Conservation (phyloP, 139 green algal species). For the Chlorella sp. region DNA sequence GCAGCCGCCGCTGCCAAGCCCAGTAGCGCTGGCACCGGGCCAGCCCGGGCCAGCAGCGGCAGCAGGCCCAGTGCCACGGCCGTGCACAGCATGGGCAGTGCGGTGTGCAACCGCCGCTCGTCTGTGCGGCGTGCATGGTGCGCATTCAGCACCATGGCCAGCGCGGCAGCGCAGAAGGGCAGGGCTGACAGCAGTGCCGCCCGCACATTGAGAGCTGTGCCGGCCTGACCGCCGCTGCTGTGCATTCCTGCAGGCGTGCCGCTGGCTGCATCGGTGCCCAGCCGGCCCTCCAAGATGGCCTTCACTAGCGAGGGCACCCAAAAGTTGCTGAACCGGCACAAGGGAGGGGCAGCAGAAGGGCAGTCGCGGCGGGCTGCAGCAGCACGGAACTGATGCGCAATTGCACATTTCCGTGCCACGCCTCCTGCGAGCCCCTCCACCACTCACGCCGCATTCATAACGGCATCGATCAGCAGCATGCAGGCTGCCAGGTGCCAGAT, state of each 20-base stretch:
- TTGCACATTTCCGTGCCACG: too few relatives aligned
- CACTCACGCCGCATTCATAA: conserved; percentile 12
- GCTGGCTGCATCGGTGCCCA: background rate
- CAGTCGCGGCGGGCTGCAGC: too few relatives aligned
- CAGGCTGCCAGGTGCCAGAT: conserved; percentile 20
- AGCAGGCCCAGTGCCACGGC: background rate
- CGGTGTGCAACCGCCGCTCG: conserved; percentile 45
- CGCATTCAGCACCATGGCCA: conserved; percentile 45
- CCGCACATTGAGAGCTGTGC: background rate
- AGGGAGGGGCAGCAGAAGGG: background rate
- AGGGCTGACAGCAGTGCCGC: conserved; percentile 15
- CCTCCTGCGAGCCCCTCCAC: too few relatives aligned
- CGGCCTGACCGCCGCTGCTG: background rate
- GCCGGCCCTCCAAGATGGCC: background rate
- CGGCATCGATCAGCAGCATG: conserved; percentile 15
- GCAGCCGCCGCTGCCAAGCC: conserved; percentile 10
- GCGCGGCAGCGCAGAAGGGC: conserved; percentile 32
- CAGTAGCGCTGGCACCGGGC: background rate
- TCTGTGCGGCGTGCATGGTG: background rate
- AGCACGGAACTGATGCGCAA: too few relatives aligned
- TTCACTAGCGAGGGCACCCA: conserved; percentile 6
- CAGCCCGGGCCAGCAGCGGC: background rate
- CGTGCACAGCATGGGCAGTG: conserved; percentile 19
- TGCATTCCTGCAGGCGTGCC: background rate
- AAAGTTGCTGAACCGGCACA: conserved; percentile 9